These are phyloP conservation scores for Tillandsia fasciculata DNA, from an alignment of 176 grass and related monocot genomes.

Conservation along the genomic window DNA sequence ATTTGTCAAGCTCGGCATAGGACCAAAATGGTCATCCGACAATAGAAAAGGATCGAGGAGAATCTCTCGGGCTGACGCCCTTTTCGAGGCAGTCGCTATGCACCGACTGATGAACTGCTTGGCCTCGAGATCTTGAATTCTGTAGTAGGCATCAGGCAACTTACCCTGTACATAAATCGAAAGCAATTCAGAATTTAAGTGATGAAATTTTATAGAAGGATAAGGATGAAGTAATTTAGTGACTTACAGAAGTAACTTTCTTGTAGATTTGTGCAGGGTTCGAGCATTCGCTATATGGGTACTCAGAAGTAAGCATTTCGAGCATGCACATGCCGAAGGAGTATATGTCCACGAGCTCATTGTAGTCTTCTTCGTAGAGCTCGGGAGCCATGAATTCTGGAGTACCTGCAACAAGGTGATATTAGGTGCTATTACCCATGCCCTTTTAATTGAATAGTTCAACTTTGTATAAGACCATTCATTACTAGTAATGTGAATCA, in stretches of 20 bases:
- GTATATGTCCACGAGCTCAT: conserved; percentile 68
- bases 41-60: conserved; percentile 62
- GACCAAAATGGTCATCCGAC: conserved; percentile 14
- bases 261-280: conserved; percentile 98
- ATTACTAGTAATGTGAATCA: neutral
- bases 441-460: neutral
- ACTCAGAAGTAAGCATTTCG: conserved; percentile 82
- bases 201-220: neutral
- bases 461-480: neutral
- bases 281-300: conserved; percentile 72
- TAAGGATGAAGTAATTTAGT: neutral
- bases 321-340: conserved; percentile 94
- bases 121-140: conserved; percentile 29
- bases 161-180: conserved; percentile 28
- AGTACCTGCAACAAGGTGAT: conserved; percentile 26
- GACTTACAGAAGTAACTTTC: conserved; percentile 65
- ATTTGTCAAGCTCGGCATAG: neutral
- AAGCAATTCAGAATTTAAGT: neutral
- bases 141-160: conserved; percentile 63
- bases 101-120: conserved; percentile 58
- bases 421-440: no score
- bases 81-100: conserved; percentile 16
- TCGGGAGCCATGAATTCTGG: conserved; percentile 98
- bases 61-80: conserved; percentile 61
- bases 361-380: conserved; percentile 85